Percentiles rank a stretch among this genome's conserved stretches.
Conservation (phyloP, 306 rosid species). For the Rosa rugosa region DNA sequence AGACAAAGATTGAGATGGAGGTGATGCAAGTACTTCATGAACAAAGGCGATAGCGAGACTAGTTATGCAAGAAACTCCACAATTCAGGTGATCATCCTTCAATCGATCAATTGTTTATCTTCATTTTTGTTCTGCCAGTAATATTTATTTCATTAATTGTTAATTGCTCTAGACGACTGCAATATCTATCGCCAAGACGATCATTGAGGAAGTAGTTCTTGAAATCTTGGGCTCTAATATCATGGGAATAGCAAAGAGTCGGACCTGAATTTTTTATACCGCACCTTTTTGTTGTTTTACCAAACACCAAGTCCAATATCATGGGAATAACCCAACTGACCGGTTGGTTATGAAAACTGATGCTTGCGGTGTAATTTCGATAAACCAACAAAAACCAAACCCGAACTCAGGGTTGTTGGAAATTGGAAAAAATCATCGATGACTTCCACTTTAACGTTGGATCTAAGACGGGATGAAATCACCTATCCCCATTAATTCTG, state of each 20-base stretch:
- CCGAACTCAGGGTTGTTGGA: too few relatives aligned
- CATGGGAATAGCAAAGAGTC: background rate
- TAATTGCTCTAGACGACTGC: constrained; percentile 34
- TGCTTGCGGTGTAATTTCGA: too few relatives aligned
- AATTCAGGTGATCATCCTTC: constrained; percentile 45
- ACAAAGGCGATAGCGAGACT: constrained; percentile 54
- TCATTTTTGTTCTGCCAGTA: background rate
- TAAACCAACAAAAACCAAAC: too few relatives aligned
- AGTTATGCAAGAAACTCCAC: constrained; percentile 74
- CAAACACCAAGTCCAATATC: too few relatives aligned
- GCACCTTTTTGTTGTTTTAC: too few relatives aligned
- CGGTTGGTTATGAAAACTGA: too few relatives aligned
- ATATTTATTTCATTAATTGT: background rate
- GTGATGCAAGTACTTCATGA: constrained; percentile 56
- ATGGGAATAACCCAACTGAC: too few relatives aligned
- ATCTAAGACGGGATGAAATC: too few relatives aligned
- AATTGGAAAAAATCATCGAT: too few relatives aligned
- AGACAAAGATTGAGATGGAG: constrained; percentile 36
- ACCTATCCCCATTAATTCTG: too few relatives aligned
- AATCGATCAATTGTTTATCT: background rate
- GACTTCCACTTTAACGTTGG: too few relatives aligned
- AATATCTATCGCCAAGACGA: constrained; percentile 30
- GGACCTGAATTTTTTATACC: too few relatives aligned
- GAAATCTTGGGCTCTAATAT: constrained; percentile 20
- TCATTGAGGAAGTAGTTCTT: constrained; percentile 41